phyloP scores from a whole-genome alignment of 306 rosid species.

The Abrus precatorius region DNA sequence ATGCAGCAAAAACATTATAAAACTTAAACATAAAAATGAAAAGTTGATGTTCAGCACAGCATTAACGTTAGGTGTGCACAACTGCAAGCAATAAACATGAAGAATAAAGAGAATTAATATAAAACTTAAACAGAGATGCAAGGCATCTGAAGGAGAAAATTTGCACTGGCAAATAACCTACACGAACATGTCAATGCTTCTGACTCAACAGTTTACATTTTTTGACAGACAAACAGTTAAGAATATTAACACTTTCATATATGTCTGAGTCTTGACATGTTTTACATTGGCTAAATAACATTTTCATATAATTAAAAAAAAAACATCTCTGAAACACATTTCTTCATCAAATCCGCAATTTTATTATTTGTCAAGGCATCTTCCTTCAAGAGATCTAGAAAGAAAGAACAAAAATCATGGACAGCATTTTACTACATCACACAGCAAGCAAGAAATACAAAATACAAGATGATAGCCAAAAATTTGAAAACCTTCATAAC shows the following conservation, averaged over 20 bases:
- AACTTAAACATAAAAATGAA: constrained; percentile 64
- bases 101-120: constrained; percentile 9
- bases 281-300: not conserved
- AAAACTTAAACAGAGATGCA: not conserved
- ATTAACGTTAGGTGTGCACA: constrained; percentile 48
- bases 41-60: constrained; percentile 50
- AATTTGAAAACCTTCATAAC: not conserved
- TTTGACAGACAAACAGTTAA: not conserved
- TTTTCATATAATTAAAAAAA: not conserved
- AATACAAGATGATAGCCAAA: not conserved
- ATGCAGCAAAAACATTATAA: constrained; percentile 43
- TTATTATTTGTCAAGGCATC: not conserved
- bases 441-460: not conserved
- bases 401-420: not conserved
- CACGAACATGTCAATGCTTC: not conserved
- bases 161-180: constrained; percentile 2
- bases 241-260: not conserved
- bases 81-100: constrained; percentile 55
- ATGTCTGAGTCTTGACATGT: too few relatives aligned
- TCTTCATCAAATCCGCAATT: constrained; percentile 22
- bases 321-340: not conserved
- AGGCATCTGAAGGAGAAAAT: constrained; percentile 24
- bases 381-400: constrained; percentile 20
- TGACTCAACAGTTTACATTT: constrained; percentile 10
- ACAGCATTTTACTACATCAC: not conserved